Conservation (phyloP, 2,329 filamentous ascomycete species). For the Botrytis deweyae region DNA sequence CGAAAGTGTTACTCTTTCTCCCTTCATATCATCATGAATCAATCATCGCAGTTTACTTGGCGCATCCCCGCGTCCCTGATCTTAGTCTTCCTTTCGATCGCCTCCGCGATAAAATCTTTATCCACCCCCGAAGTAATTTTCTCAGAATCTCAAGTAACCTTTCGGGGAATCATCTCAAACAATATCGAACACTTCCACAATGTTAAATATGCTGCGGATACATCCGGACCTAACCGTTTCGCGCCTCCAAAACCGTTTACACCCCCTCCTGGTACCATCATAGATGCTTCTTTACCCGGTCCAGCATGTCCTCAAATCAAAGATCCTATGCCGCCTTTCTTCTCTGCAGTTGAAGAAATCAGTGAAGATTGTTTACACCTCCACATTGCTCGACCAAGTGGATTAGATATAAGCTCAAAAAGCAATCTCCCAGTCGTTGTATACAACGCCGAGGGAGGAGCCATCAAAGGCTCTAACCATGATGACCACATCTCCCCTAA, state of each 20-base stretch:
- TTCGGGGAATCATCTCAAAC: neutral
- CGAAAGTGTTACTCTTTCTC: neutral
- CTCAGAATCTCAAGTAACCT: neutral
- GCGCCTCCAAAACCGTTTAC: constrained; percentile 13
- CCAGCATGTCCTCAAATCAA: constrained; percentile 19
- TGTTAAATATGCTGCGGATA: constrained; percentile 19
- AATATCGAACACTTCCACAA: constrained; percentile 17
- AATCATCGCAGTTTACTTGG: neutral
- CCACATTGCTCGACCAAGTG: constrained; percentile 7
- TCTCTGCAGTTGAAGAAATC: constrained; percentile 5
- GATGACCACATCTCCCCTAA: constrained; percentile 10
- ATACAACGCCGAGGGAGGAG: constrained; percentile 17
- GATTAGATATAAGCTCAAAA: neutral
- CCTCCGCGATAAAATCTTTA: neutral
- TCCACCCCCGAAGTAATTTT: neutral
- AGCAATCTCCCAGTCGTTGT: constrained; percentile 20
- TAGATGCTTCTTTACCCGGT: constrained; percentile 10
- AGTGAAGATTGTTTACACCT: constrained; percentile 21
- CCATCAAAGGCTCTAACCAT: constrained; percentile 4
- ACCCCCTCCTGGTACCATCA: neutral
- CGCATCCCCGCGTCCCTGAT: neutral
- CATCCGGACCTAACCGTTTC: constrained; percentile 11
- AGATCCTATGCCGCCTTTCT: constrained; percentile 17
- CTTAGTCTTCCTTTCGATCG: neutral
- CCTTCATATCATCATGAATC: neutral